A percentile compares a stretch with the other conserved stretches of the same genome.
These are phyloP conservation scores for Lentinula detonsa DNA, from an alignment of 768 basidiomycete species.

Conservation along the genomic window DNA sequence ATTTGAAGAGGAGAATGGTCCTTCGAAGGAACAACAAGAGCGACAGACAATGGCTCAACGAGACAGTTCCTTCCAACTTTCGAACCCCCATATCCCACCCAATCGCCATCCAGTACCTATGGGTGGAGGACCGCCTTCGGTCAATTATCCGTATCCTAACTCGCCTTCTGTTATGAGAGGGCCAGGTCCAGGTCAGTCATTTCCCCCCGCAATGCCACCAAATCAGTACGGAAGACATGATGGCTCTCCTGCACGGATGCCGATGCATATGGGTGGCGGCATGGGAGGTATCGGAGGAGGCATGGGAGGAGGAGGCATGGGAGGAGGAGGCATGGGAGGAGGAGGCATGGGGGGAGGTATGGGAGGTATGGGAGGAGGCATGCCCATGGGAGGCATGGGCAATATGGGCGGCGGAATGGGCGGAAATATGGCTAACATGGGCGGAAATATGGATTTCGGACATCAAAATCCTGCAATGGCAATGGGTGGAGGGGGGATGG, in stretches of 20 bases:
- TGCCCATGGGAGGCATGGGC: conserved; percentile 20
- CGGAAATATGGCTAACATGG: not conserved
- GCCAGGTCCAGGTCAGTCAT: conserved; percentile 18
- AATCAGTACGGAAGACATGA: conserved; percentile 15
- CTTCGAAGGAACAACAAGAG: conserved; percentile 18
- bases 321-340: conserved; percentile 17
- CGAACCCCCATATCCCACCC: conserved; percentile 16
- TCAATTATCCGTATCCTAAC: conserved; percentile 26
- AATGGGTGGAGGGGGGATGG: conserved; percentile 19
- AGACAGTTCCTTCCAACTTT: conserved; percentile 14
- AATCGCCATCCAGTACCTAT: conserved; percentile 21
- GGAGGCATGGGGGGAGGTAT: conserved; percentile 20
- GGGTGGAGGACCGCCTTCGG: conserved; percentile 17
- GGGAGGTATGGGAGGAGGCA: conserved; percentile 13
- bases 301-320: conserved; percentile 23
- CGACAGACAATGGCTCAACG: conserved; percentile 19
- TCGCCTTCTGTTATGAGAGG: conserved; percentile 24
- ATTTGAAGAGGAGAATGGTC: conserved; percentile 34
- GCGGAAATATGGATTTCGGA: conserved; percentile 17
- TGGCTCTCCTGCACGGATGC: conserved; percentile 19
- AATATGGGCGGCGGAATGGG: conserved; percentile 21
- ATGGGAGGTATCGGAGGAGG: conserved; percentile 11
- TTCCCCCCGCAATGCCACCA: conserved; percentile 11
- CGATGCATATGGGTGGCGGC: conserved; percentile 22
- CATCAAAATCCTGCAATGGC: conserved; percentile 17